Base-by-base conservation (phyloP, 2,329 filamentous ascomycete genomes). In the Aureobasidium sp. region DNA sequence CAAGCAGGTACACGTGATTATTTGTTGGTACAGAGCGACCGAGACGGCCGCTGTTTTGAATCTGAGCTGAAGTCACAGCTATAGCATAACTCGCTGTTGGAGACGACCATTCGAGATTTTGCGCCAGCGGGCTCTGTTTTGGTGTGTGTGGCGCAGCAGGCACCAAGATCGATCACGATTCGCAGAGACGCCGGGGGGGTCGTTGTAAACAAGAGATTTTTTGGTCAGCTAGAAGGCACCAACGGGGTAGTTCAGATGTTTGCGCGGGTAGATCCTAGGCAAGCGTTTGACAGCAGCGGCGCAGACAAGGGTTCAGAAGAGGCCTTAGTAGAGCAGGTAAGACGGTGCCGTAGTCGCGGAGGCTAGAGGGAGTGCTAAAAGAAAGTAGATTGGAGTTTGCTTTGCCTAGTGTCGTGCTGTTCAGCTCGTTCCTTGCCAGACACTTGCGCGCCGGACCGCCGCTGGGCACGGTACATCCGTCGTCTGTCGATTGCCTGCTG, bases 331-430 rank as follows among this genome's bases (percentile, higher is more conserved):
- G 37, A 20, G n/a, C 15, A 42, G 51, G 51, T 25, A 31, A 27
- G 36, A 55, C 51, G 51, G 53, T 57, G 53, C 55, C 55, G 55
- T 58, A 37, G 55, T 48, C 42, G 55, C 42, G 42, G 55, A 58
- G 42, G n/a, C 42, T 47, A 58, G 55, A 58, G 42, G 31, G 25
- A 39, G 55, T 58, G 55, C 55, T 58, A 58, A 29, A n/a, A 58
- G 12, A 47, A 48, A 58, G 55, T 58, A 58, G 55, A 58, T 58
- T 58, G 55, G 34, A 48, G 42, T 58, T 58, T 58, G 55, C 55
- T 48, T 44, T 47, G 55, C 42, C 55, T 58, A 58, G 55, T 58
- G 41, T 58, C 55, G 55, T 37, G 29, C 29, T 58, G n/a, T 25
- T 48, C 55, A 58, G 55, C 55, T 58, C 55, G 55, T 48, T 37